These are phyloP conservation scores for Juncus inflexus DNA, from an alignment of 176 grass and related monocot genomes.

Conservation along the genomic window DNA sequence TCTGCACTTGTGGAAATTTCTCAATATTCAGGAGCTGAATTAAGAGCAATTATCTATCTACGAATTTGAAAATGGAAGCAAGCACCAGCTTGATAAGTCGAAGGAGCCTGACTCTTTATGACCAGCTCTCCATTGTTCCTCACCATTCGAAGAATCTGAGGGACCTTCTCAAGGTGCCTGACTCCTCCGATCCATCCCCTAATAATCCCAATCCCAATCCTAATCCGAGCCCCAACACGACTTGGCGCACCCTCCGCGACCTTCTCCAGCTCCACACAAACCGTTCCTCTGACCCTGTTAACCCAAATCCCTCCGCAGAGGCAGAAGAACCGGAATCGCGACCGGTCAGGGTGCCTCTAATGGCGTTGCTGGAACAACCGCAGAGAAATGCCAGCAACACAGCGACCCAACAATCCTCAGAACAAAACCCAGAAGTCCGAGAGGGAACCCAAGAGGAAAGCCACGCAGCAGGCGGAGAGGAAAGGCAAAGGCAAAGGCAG, in stretches of 20 bases:
- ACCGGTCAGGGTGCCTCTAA: slow-evolving; percentile 18
- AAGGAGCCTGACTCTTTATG: slow-evolving; percentile 22
- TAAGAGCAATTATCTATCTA: neutral
- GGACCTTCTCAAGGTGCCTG: slow-evolving; percentile 23
- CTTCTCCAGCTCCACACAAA: slow-evolving; percentile 25
- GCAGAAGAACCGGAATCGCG: neutral
- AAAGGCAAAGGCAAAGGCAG: neutral
- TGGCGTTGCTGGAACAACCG: slow-evolving; percentile 20
- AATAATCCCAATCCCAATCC: neutral
- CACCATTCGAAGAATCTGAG: slow-evolving; percentile 18
- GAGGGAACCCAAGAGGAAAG: neutral
- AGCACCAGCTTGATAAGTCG: slow-evolving; percentile 17
- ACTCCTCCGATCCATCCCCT: slow-evolving; percentile 21
- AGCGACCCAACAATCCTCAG: neutral
- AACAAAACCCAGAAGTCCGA: neutral
- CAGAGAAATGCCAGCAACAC: neutral
- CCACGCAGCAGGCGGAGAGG: neutral
- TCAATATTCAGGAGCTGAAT: too few relatives aligned
- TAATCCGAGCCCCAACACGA: neutral
- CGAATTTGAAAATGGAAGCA: slow-evolving; percentile 9
- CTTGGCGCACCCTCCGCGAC: slow-evolving; percentile 24
- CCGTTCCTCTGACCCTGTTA: neutral
- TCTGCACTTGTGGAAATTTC: too few relatives aligned
- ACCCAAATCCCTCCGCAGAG: neutral
- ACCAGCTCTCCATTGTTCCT: slow-evolving; percentile 17